A percentile compares a stretch with the other conserved stretches of the same genome.
Evolutionary conservation across 352 stramenopile genomes (phyloP).

Genomic region (Globisporangium perplexum): DNA sequence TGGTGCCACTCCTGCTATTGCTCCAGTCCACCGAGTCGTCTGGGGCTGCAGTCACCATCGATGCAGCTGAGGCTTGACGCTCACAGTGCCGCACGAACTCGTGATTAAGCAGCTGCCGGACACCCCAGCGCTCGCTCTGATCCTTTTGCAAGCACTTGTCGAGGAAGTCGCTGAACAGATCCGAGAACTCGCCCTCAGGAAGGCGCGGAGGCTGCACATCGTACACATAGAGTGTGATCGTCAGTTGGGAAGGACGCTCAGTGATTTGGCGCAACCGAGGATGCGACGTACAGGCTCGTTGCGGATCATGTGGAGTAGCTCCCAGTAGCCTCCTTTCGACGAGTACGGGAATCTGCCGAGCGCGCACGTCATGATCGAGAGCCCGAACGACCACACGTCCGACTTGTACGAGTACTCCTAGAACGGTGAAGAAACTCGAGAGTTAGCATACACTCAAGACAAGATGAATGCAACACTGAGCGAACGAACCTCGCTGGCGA

Average conservation of each 20-base stretch:
- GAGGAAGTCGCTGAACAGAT: conserved; percentile 70
- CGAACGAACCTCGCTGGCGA: conserved; percentile 67
- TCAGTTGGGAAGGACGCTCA: background rate
- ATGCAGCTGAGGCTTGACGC: conserved; percentile 4
- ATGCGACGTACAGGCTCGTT: conserved; percentile 55
- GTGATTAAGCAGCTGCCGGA: conserved; percentile 73
- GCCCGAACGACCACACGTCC: conserved; percentile 82
- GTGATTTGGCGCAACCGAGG: background rate
- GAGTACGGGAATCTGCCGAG: conserved; percentile 87
- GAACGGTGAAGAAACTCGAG: background rate
- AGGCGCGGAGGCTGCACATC: conserved; percentile 44
- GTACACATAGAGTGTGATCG: background rate
- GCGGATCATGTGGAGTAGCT: conserved; percentile 85
- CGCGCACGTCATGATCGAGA: conserved; percentile 88
- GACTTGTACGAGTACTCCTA: conserved; percentile 86
- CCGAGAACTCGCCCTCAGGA: conserved; percentile 65
- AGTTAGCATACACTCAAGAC: background rate
- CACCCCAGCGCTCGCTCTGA: conserved; percentile 68
- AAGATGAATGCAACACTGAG: background rate
- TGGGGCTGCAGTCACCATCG: conserved; percentile 8
- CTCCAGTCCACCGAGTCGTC: conserved; percentile 23
- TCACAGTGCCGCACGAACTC: conserved; percentile 56
- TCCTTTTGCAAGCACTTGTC: conserved; percentile 81
- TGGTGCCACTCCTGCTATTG: conserved; percentile 10
- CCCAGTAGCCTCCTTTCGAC: conserved; percentile 85